Evolutionary conservation across 345 rosid genomes (phyloP).

Genomic region (Aquilaria yunnanensis): DNA sequence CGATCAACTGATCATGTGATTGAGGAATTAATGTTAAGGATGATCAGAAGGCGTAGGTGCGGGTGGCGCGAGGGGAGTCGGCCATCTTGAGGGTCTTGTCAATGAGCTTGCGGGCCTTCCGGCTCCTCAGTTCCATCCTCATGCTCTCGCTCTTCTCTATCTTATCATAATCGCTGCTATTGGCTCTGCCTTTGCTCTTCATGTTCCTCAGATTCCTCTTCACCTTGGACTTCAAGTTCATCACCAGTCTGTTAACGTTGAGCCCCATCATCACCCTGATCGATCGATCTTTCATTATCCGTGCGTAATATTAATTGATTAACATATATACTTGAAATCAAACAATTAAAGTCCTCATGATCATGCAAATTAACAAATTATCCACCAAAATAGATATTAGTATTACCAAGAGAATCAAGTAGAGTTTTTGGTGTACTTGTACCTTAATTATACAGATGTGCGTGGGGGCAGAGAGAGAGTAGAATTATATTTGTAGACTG

Average conservation of each 20-base stretch:
- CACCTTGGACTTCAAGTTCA: constrained; percentile 57
- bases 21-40: too few species aligned
- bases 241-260: constrained; percentile 33
- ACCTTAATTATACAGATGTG: too few species aligned
- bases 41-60: constrained; percentile 44
- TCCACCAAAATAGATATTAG: too few species aligned
- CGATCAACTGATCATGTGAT: too few species aligned
- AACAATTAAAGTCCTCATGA: not conserved
- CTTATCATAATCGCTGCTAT: constrained; percentile 53
- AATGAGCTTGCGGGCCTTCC: constrained; percentile 71
- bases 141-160: constrained; percentile 94
- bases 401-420: not conserved
- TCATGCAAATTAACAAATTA: not conserved
- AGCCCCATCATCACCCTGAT: constrained; percentile 51
- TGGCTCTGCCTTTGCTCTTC: constrained; percentile 42
- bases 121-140: constrained; percentile 82
- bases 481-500: not conserved
- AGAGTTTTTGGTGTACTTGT: not conserved
- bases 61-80: constrained; percentile 60
- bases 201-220: constrained; percentile 52
- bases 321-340: too few species aligned
- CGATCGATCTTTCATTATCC: not conserved
- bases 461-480: not conserved
- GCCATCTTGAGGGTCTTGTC: constrained; percentile 69
- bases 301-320: too few species aligned